A percentile compares a stretch with the other conserved stretches of the same genome.
These are phyloP conservation scores for Monilinia vaccinii-corymbosi DNA, from an alignment of 2,329 filamentous ascomycete genomes.

Conservation along the genomic window DNA sequence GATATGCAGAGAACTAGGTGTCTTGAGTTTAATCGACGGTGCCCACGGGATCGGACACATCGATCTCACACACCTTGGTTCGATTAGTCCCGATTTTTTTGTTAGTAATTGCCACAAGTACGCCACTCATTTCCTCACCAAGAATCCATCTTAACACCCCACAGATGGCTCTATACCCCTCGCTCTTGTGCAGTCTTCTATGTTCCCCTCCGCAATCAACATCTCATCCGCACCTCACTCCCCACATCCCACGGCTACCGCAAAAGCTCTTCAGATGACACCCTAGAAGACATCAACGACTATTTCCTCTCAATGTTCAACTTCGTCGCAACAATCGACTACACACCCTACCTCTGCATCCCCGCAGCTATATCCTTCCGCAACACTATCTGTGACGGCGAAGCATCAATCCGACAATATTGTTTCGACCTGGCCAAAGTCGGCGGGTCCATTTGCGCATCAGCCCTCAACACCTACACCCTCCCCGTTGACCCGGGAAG, in stretches of 20 bases:
- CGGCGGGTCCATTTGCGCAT: slow-evolving; percentile 52
- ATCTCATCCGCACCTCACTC: slow-evolving; percentile 61
- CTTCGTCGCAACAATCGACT: slow-evolving; percentile 69
- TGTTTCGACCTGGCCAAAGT: slow-evolving; percentile 50
- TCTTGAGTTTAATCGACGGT: slow-evolving; percentile 71
- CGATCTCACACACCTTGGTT: slow-evolving; percentile 49
- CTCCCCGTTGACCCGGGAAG: slow-evolving; percentile 60
- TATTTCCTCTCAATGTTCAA: slow-evolving; percentile 63
- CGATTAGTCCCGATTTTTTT: slow-evolving; percentile 73
- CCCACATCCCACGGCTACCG: slow-evolving; percentile 73
- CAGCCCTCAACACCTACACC: slow-evolving; percentile 57
- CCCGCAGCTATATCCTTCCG: slow-evolving; percentile 67
- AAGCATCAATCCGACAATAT: slow-evolving; percentile 58
- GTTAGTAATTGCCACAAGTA: slow-evolving; percentile 86
- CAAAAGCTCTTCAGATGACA: slow-evolving; percentile 29
- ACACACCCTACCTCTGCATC: slow-evolving; percentile 62
- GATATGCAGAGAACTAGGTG: slow-evolving; percentile 54
- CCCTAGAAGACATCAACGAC: slow-evolving; percentile 28
- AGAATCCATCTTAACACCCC: neutral
- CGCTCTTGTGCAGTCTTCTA: slow-evolving; percentile 77
- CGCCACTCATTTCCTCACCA: slow-evolving; percentile 31
- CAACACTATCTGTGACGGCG: slow-evolving; percentile 58
- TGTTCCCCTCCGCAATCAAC: slow-evolving; percentile 70
- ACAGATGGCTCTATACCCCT: slow-evolving; percentile 66
- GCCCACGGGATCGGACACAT: slow-evolving; percentile 55